A percentile compares a stretch with the other conserved stretches of the same genome.
phyloP scores from a whole-genome alignment of 23 red algal genomes.

The Gracilaria vermiculophylla region DNA sequence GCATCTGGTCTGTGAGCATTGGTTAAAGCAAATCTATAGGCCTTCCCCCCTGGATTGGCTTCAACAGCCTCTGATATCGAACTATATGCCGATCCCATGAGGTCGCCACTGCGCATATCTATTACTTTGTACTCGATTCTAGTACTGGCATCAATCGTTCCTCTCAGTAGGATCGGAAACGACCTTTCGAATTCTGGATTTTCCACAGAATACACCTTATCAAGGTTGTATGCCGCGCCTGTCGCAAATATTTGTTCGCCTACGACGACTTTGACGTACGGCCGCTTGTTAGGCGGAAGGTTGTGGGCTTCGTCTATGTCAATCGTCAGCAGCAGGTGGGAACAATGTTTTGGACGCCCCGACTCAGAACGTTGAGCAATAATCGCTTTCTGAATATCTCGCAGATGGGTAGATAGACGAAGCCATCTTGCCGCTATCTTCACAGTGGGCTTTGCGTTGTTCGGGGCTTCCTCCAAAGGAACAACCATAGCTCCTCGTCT shows the following conservation, averaged over 20 bases:
- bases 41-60: conserved; percentile 24
- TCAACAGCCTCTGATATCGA: conserved; percentile 48
- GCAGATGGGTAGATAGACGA: conserved; percentile 31
- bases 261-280: conserved; percentile 32
- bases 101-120: conserved; percentile 21
- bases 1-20: conserved; percentile 43
- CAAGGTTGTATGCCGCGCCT: conserved; percentile 39
- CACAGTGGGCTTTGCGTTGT: conserved; percentile 23
- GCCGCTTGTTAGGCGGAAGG: conserved; percentile 35
- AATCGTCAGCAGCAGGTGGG: conserved; percentile 39
- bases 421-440: conserved; percentile 48
- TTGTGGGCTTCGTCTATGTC: conserved; percentile 63
- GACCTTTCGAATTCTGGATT: conserved; percentile 60
- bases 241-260: conserved; percentile 22
- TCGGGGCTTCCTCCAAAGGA: conserved; percentile 3
- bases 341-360: conserved; percentile 22
- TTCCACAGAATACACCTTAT: conserved; percentile 33
- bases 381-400: conserved; percentile 40
- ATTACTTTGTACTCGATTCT: conserved; percentile 48
- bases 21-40: conserved; percentile 22
- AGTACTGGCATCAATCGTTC: conserved; percentile 22
- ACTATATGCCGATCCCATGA: conserved; percentile 50
- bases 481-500: neutral
- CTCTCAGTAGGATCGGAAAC: conserved; percentile 31
- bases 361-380: conserved; percentile 14